Evolutionary conservation across 768 basidiomycete genomes (phyloP).

Genomic region (Suillus bovinus): DNA sequence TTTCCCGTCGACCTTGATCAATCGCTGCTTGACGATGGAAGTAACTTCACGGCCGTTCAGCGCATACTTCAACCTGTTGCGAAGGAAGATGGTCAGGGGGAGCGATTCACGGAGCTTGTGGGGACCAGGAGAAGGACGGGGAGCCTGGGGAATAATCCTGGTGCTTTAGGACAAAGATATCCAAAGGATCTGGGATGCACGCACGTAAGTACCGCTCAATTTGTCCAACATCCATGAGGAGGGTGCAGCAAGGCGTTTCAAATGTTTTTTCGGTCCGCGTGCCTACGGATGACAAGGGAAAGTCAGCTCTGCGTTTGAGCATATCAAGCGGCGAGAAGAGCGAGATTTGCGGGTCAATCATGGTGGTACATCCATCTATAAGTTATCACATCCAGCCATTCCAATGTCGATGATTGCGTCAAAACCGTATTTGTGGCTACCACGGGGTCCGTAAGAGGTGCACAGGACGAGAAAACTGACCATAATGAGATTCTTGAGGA

Average conservation of each 20-base stretch:
- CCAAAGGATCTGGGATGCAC: slow-evolving; percentile 28
- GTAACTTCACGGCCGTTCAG: slow-evolving; percentile 96
- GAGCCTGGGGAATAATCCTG: slow-evolving; percentile 55
- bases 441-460: background rate
- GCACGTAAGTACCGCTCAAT: slow-evolving; percentile 90
- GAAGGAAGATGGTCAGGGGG: slow-evolving; percentile 95
- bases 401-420: slow-evolving; percentile 4
- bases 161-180: background rate
- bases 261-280: slow-evolving; percentile 98
- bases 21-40: slow-evolving; percentile 90
- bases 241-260: slow-evolving; percentile 96
- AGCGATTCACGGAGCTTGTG: slow-evolving; percentile 99
- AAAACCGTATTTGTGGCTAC: background rate
- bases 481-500: slow-evolving; percentile 34
- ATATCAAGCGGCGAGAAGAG: slow-evolving; percentile 4
- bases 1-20: slow-evolving; percentile 98
- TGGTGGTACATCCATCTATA: slow-evolving; percentile 21
- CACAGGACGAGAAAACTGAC: slow-evolving; percentile 25
- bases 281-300: slow-evolving; percentile 50
- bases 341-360: background rate
- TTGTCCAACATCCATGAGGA: slow-evolving; percentile 99
- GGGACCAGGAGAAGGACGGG: slow-evolving; percentile 96
- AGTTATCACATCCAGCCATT: slow-evolving; percentile 29
- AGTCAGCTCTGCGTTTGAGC: slow-evolving; percentile 18
- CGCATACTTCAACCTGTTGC: slow-evolving; percentile 99